Base-by-base conservation (phyloP, 192 early-diverging fungal genomes). In the Backusella liffmaniae region DNA sequence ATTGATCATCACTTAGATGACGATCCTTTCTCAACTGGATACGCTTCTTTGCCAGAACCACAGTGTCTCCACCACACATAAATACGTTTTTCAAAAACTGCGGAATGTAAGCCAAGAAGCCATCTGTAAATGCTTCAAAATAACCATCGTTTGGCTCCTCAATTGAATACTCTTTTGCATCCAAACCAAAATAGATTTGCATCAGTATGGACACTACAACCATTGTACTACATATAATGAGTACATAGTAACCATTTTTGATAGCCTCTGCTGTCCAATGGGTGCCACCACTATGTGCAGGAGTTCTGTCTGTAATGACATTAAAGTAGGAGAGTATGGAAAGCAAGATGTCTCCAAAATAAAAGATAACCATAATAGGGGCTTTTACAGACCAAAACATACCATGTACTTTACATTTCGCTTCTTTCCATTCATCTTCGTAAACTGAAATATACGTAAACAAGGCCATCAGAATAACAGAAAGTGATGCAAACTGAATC, bases 361-460 rank as follows among this genome's bases (percentile, higher is more conserved):
- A 83, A 44, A 83, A 83, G 41, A 83, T 83, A 1, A 76, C 75
- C 82, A 79, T 79, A 21, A 83, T 83, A 0, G 81, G 81, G 15
- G 75, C 77, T 51, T 83, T 83, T 67, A 83, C 81, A 67, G 77
- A 83, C 81, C 81, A 83, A n/a, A 56, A 73, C 72, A 73, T 71
- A 32, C 70, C 82, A 41, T 83, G 82, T 0, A 78, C 82, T 6
- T 59, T 34, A 13, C 76, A 70, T 5, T 53, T 35, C 9, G 74
- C 78, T 15, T 41, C 23, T 59, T 79, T 77, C 82, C 82, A 83
- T 76, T 83, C 75, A 13, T 75, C 67, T 34, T 65, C 8, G 39
- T 74, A 83, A 7, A 83, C 53, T 12, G 82, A 66, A 4, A 83
- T 44, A 59, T 83, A 79, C 4, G 76, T 79, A 29, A 83, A 79